A percentile compares a stretch with the other conserved stretches of the same genome.
Conservation (phyloP, 805 yeast species). For the Metschnikowia peoriensis region DNA sequence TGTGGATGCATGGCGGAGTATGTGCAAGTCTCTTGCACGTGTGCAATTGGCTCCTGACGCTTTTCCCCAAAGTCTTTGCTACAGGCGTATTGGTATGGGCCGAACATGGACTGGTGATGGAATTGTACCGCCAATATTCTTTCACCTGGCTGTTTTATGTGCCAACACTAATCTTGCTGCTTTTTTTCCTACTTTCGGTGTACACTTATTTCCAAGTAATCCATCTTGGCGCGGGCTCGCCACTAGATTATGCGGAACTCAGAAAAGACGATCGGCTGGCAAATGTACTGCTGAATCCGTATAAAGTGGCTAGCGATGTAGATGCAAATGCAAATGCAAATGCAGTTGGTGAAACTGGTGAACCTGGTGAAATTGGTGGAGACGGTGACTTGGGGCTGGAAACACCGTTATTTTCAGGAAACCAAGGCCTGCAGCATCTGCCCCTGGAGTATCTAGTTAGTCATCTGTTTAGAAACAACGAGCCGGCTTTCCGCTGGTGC, state of each 20-base stretch:
- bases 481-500: slow-evolving; percentile 54
- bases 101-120: slow-evolving; percentile 35
- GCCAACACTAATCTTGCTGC: slow-evolving; percentile 18
- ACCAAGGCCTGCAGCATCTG: slow-evolving; percentile 18
- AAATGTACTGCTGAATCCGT: slow-evolving; percentile 17
- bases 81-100: slow-evolving; percentile 48
- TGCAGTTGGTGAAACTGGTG: too few relatives aligned
- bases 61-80: slow-evolving; percentile 52
- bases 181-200: slow-evolving; percentile 37
- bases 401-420: background rate
- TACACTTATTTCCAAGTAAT: slow-evolving; percentile 55
- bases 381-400: background rate
- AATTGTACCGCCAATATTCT: slow-evolving; percentile 22
- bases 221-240: slow-evolving; percentile 62
- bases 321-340: too few relatives aligned
- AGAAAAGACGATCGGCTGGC: slow-evolving; percentile 18
- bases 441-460: slow-evolving; percentile 35
- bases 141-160: slow-evolving; percentile 7
- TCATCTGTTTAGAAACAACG: slow-evolving; percentile 50
- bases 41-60: slow-evolving; percentile 36
- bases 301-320: background rate
- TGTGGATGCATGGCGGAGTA: slow-evolving; percentile 16
- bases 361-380: background rate
- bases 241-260: slow-evolving; percentile 53
- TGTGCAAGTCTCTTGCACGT: slow-evolving; percentile 16